phyloP scores from a whole-genome alignment of 139 green algal species.

The Chlamydomonas incerta region DNA sequence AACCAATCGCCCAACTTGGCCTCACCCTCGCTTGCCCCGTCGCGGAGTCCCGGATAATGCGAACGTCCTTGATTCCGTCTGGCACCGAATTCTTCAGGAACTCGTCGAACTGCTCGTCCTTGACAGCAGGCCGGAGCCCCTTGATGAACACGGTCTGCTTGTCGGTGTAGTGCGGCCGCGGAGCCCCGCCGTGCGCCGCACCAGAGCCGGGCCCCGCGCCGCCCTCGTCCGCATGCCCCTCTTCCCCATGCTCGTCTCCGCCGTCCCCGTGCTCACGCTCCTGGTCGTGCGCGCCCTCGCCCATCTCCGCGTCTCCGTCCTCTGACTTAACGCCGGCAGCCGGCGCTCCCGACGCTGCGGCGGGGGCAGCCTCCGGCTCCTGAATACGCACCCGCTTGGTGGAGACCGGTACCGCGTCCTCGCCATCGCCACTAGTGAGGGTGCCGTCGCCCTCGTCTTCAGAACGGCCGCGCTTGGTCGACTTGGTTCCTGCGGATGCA shows the following conservation, averaged over 20 bases:
- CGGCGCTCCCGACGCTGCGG: not conserved
- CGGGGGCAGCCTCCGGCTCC: not conserved
- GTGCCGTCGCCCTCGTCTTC: not conserved
- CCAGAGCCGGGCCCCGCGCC: not conserved
- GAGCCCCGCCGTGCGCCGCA: not conserved
- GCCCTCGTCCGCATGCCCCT: not conserved
- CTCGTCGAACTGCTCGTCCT: conserved; percentile 57
- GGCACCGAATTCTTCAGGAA: conserved; percentile 62
- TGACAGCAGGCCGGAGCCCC: conserved; percentile 41
- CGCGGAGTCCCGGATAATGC: conserved; percentile 60
- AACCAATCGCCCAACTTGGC: not conserved
- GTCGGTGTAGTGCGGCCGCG: conserved; percentile 47
- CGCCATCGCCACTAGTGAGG: not conserved
- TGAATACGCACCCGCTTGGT: conserved; percentile 6
- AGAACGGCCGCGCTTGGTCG: conserved; percentile 4
- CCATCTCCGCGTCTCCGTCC: not conserved
- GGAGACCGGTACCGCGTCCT: not conserved
- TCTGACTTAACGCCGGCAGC: not conserved
- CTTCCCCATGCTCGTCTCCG: not conserved
- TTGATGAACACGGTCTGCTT: conserved; percentile 63
- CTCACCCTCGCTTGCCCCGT: conserved; percentile 38
- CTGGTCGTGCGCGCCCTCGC: not conserved
- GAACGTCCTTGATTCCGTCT: conserved; percentile 62
- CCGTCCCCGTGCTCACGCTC: not conserved
- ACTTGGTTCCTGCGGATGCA: conserved; percentile 29